Evolutionary conservation across 257 asterid genomes (phyloP), one percentile per base, ranked within the genome.

Genomic region (Ajuga chamaepitys): DNA sequence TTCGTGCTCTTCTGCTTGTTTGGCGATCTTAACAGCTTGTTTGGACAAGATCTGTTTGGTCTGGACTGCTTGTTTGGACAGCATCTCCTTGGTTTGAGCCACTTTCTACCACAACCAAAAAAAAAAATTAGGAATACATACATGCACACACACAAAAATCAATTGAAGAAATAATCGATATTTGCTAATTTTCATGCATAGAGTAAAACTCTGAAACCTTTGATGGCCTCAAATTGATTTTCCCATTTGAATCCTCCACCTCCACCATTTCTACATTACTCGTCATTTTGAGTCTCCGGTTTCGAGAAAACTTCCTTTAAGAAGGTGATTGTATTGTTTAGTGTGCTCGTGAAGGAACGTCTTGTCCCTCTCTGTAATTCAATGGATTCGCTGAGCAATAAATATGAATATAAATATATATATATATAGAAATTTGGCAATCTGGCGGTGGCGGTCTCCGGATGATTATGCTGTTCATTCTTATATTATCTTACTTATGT

Each of bases 1-100:
- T 72, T 89, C 97, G 20, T 89, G 99, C 75, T 88, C 99, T 74
- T 88, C 99, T 59, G 99, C 99, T 81, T 86, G 89, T 70, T 83
- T 87, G 25, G 99, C 99, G 62, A 93, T 93, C 86, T 75, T 75
- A 20, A 25, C 30, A 0, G 80, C 80, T 44, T 75, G 80, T 66
- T 75, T 75, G 45, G 80, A 74, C 81, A 91, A 78, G 50, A 91
- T 85, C 91, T 80, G 66, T 47, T 82, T 88, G 46, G 95, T 87
- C 71, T 81, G 83, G 37, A 68, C 74, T 63, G 83, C 83, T 75
- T 75, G 84, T 65, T 75, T 75, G 0, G 84, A 79, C 46, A 81
- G 71, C 70, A 83, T 64, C 80, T 86, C 95, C 85, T 81, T 91
- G 10, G 97, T 88, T 64, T 86, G 77, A 58, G 95, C 96, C 80